Conservation (phyloP, 2,329 filamentous ascomycete species). For the Fusarium anguioides region DNA sequence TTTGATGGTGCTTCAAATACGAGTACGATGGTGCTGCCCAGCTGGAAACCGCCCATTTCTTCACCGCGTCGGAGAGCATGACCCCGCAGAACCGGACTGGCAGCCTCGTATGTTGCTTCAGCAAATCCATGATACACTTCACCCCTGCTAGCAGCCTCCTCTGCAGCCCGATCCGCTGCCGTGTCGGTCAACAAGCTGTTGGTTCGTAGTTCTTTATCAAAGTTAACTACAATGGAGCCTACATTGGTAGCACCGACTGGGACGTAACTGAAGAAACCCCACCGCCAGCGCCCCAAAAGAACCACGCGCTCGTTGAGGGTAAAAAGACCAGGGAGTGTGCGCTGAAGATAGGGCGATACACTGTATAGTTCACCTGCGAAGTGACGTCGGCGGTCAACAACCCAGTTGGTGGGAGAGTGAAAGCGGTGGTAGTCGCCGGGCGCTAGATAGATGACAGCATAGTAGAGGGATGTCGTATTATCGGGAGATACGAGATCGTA, state of each 20-base stretch:
- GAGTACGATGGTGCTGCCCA: constrained; percentile 93
- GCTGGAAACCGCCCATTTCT: constrained; percentile 98
- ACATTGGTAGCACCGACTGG: constrained; percentile 98
- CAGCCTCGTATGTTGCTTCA: constrained; percentile 86
- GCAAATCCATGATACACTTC: constrained; percentile 91
- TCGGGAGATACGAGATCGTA: constrained; percentile 72
- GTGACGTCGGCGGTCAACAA: constrained; percentile 93
- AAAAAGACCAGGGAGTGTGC: constrained; percentile 92
- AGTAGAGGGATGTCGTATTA: constrained; percentile 82
- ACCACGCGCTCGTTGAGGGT: constrained; percentile 97
- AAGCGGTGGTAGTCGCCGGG: constrained; percentile 99
- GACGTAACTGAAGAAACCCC: constrained; percentile 96
- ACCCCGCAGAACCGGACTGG: constrained; percentile 81
- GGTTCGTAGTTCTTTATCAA: constrained; percentile 91
- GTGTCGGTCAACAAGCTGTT: constrained; percentile 95
- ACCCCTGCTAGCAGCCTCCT: constrained; percentile 77
- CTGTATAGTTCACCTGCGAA: constrained; percentile 97
- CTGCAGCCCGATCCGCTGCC: constrained; percentile 85
- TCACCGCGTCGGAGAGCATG: constrained; percentile 88
- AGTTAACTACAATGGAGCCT: constrained; percentile 96
- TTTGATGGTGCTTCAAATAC: constrained; percentile 92
- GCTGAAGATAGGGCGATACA: constrained; percentile 93
- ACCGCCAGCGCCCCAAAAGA: constrained; percentile 91
- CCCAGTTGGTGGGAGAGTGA: constrained; percentile 95
- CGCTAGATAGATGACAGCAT: constrained; percentile 93